Evolutionary conservation across 73 alveolate species (phyloP).

Genomic region (Blepharisma stoltei): DNA sequence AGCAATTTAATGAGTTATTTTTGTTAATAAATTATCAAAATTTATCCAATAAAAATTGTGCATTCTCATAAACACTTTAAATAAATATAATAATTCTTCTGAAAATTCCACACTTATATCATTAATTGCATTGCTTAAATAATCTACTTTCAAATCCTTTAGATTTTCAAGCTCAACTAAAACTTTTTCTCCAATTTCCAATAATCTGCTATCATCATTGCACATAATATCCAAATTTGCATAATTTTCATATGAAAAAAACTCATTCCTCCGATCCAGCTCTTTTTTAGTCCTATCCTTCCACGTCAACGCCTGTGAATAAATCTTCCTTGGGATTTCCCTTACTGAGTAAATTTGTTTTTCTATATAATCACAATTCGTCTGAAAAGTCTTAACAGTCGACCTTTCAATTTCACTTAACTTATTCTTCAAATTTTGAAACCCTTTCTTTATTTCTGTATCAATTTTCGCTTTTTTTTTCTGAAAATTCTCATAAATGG

Average conservation of each 20-base stretch:
- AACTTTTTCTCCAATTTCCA: slow-evolving; percentile 17
- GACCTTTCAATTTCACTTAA: neutral
- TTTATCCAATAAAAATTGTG: too few relatives aligned
- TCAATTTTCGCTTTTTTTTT: slow-evolving; percentile 17
- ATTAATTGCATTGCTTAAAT: neutral
- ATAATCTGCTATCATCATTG: neutral
- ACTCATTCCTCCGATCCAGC: neutral
- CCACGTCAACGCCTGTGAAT: neutral
- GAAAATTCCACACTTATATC: neutral
- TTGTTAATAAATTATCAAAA: too few relatives aligned
- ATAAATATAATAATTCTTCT: neutral
- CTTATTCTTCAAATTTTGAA: neutral
- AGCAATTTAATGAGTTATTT: too few relatives aligned
- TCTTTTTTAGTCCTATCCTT: neutral
- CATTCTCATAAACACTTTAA: too few relatives aligned
- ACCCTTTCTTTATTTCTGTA: slow-evolving; percentile 7
- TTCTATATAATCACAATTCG: neutral
- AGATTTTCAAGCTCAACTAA: neutral
- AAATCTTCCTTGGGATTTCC: neutral
- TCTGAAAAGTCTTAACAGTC: neutral
- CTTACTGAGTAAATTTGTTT: neutral
- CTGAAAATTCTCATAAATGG: neutral
- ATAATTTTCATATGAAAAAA: neutral
- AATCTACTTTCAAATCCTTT: neutral
- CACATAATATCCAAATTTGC: neutral